These are phyloP conservation scores for Eutrema salsugineum DNA, from an alignment of 441 rosid genomes.

Conservation along the genomic window DNA sequence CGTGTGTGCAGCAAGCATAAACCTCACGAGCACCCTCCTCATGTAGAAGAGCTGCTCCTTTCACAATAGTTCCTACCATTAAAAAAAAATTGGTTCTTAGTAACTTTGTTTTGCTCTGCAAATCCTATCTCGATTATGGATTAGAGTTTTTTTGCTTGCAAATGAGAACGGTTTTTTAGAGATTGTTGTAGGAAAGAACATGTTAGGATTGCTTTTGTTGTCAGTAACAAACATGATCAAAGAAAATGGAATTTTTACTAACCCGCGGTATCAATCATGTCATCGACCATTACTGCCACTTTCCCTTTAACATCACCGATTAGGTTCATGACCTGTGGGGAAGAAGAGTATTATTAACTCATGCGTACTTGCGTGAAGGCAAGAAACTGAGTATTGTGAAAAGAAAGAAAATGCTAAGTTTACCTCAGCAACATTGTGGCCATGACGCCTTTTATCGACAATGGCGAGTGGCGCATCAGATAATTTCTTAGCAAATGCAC, in stretches of 20 bases:
- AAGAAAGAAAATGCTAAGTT: neutral
- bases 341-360: neutral
- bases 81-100: neutral
- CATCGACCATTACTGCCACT: slow-evolving; percentile 94
- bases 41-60: slow-evolving; percentile 85
- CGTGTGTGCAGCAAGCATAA: slow-evolving; percentile 86
- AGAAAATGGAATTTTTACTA: slow-evolving; percentile 20
- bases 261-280: slow-evolving; percentile 97
- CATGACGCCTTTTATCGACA: slow-evolving; percentile 84
- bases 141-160: neutral
- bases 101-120: neutral
- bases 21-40: slow-evolving; percentile 92
- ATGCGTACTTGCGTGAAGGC: neutral
- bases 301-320: slow-evolving; percentile 87
- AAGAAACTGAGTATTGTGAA: neutral
- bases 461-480: slow-evolving; percentile 71
- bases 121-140: neutral
- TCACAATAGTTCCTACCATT: slow-evolving; percentile 66
- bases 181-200: neutral
- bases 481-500: slow-evolving; percentile 70
- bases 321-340: slow-evolving; percentile 76
- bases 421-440: slow-evolving; percentile 85
- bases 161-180: neutral
- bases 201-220: neutral
- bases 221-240: neutral